Percentiles rank a stretch among this genome's conserved stretches.
Conservation (phyloP, 192 early-diverging fungal species). For the Coemansia sp. region DNA sequence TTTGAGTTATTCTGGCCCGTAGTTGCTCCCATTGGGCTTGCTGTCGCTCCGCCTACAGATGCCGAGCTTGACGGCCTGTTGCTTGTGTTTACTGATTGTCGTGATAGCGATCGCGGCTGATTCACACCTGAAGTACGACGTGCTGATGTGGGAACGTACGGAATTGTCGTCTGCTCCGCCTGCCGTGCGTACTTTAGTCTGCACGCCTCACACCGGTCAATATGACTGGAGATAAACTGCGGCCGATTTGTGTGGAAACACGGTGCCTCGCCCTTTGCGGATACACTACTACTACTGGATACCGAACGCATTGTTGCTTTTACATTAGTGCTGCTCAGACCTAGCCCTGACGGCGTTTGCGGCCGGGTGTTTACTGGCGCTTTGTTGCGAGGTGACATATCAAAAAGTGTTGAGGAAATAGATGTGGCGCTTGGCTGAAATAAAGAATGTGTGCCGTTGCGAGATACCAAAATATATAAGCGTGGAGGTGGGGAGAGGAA, state of each 20-base stretch:
- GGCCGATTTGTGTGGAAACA: constrained; percentile 54
- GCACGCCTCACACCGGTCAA: constrained; percentile 54
- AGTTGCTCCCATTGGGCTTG: constrained; percentile 17
- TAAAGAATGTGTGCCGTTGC: neutral
- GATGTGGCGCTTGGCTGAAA: neutral
- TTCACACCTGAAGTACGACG: constrained; percentile 33
- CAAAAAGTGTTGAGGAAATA: neutral
- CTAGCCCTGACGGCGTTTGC: constrained; percentile 27
- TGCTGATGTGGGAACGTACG: constrained; percentile 28
- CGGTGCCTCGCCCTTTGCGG: constrained; percentile 37
- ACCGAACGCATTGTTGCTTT: constrained; percentile 32
- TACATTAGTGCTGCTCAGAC: constrained; percentile 21
- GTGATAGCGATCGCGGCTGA: constrained; percentile 34
- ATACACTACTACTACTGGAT: constrained; percentile 43
- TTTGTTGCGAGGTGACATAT: constrained; percentile 33
- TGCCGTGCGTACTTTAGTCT: constrained; percentile 54
- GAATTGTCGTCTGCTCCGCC: constrained; percentile 45
- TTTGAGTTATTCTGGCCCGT: constrained; percentile 10
- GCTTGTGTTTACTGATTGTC: constrained; percentile 28
- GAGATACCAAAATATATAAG: no score
- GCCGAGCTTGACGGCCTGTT: constrained; percentile 37
- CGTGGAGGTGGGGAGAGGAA: neutral
- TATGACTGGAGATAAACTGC: constrained; percentile 56
- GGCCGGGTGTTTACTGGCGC: constrained; percentile 18
- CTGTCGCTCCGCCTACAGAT: constrained; percentile 14